Percentiles rank a stretch among this genome's conserved stretches.
Conservation (phyloP, 2,329 filamentous ascomycete species). For the Neonectria coccinea region DNA sequence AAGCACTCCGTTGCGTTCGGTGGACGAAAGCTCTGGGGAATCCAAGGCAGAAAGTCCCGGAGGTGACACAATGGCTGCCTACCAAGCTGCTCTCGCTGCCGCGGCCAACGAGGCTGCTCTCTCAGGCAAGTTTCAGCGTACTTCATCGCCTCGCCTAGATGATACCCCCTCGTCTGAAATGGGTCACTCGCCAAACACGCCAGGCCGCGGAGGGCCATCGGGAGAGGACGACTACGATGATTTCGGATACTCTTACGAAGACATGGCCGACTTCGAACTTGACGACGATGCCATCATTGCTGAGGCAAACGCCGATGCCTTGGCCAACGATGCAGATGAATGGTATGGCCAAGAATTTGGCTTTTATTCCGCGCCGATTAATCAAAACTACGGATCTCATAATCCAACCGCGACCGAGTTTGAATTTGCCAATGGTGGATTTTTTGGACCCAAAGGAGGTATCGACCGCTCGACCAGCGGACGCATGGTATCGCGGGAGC, state of each 20-base stretch:
- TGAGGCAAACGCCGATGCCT: slow-evolving; percentile 91
- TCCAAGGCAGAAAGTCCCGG: slow-evolving; percentile 25
- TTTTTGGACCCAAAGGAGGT: slow-evolving; percentile 81
- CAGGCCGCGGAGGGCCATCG: slow-evolving; percentile 26
- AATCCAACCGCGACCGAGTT: slow-evolving; percentile 55
- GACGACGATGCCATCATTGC: slow-evolving; percentile 94
- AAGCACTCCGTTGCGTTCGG: slow-evolving; percentile 20
- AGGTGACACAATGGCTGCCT: slow-evolving; percentile 64
- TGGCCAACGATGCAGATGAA: slow-evolving; percentile 91
- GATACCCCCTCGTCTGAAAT: slow-evolving; percentile 32
- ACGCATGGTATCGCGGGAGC: slow-evolving; percentile 80
- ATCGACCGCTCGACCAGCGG: slow-evolving; percentile 79
- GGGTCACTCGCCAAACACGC: slow-evolving; percentile 29
- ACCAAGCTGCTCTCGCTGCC: slow-evolving; percentile 86
- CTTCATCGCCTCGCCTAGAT: slow-evolving; percentile 57
- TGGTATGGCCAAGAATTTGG: slow-evolving; percentile 98
- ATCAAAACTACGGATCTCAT: slow-evolving; percentile 57
- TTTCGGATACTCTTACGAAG: slow-evolving; percentile 67
- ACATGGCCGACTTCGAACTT: slow-evolving; percentile 74
- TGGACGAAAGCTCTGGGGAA: slow-evolving; percentile 25
- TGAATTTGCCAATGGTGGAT: slow-evolving; percentile 83
- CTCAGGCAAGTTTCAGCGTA: slow-evolving; percentile 79
- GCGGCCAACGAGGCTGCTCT: slow-evolving; percentile 82
- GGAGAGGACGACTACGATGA: slow-evolving; percentile 66
- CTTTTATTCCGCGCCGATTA: slow-evolving; percentile 80